These are phyloP conservation scores for Phytophthora cryptogea DNA, from an alignment of 352 stramenopile genomes.

Conservation along the genomic window DNA sequence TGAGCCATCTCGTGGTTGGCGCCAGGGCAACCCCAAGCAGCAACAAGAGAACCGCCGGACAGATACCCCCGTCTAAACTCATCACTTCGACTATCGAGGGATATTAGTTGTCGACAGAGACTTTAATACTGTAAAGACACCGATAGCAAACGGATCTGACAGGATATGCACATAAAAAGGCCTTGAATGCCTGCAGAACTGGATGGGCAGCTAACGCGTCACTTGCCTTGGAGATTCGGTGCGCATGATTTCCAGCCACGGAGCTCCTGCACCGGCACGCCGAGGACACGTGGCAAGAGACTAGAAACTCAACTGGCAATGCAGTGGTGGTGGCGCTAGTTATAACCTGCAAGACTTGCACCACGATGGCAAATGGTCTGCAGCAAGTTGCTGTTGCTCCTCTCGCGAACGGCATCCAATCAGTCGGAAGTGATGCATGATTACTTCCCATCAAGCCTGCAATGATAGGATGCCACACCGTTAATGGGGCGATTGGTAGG, in stretches of 20 bases:
- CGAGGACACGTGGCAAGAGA: conserved; percentile 20
- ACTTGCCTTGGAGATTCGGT: conserved; percentile 25
- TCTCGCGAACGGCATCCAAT: conserved; percentile 24
- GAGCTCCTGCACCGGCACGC: conserved; percentile 9
- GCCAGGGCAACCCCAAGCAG: conserved; percentile 23
- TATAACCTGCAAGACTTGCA: conserved; percentile 3
- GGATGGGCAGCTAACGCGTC: conserved; percentile 12
- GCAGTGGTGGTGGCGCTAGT: background rate
- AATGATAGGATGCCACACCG: conserved; percentile 28
- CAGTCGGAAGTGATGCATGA: conserved; percentile 23
- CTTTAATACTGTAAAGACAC: background rate
- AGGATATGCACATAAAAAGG: conserved; percentile 1
- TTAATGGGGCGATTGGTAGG: conserved; percentile 5
- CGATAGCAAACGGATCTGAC: background rate
- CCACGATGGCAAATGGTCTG: too few species aligned
- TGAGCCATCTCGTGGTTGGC: conserved; percentile 29
- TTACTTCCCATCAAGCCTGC: conserved; percentile 10
- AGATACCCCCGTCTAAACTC: background rate
- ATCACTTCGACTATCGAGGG: background rate
- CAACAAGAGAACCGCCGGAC: conserved; percentile 12
- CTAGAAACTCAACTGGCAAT: background rate
- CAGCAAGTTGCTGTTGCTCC: background rate
- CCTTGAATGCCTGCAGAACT: conserved; percentile 4
- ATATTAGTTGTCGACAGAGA: background rate
- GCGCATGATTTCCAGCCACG: conserved; percentile 18